Evolutionary conservation across 257 asterid species (phyloP).

Genomic region (Penstemon davidsonii): DNA sequence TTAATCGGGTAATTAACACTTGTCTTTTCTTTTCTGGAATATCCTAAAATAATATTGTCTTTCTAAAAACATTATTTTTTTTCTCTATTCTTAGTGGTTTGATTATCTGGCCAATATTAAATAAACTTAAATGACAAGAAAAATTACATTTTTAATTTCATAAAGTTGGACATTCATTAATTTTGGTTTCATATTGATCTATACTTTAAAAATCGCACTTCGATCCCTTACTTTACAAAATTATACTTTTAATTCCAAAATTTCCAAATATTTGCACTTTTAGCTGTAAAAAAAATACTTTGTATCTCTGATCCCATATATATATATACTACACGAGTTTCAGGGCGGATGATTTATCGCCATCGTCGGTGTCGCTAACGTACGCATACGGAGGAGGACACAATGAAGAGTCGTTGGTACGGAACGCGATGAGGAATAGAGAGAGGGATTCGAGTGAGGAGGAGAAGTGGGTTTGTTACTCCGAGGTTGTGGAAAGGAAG

Average conservation of each 20-base stretch:
- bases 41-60: too few species aligned
- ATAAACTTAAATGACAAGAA: too few species aligned
- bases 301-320: too few species aligned
- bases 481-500: constrained; percentile 79
- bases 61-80: too few species aligned
- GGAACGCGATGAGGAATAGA: constrained; percentile 71
- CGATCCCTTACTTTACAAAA: neutral
- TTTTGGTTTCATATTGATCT: too few species aligned
- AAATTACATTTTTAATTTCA: too few species aligned
- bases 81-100: too few species aligned
- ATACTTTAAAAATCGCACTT: too few species aligned
- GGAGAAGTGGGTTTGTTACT: constrained; percentile 84
- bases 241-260: neutral
- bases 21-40: neutral
- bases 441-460: constrained; percentile 78
- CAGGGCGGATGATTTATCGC: constrained; percentile 41
- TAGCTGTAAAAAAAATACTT: neutral
- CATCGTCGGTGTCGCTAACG: constrained; percentile 51
- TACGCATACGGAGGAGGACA: constrained; percentile 38
- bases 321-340: neutral
- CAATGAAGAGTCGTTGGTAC: constrained; percentile 48
- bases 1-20: neutral
- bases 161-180: too few species aligned
- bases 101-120: too few species aligned
- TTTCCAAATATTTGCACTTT: neutral